phyloP scores from a whole-genome alignment of 73 alveolate species.

The Diophrys appendiculata region DNA sequence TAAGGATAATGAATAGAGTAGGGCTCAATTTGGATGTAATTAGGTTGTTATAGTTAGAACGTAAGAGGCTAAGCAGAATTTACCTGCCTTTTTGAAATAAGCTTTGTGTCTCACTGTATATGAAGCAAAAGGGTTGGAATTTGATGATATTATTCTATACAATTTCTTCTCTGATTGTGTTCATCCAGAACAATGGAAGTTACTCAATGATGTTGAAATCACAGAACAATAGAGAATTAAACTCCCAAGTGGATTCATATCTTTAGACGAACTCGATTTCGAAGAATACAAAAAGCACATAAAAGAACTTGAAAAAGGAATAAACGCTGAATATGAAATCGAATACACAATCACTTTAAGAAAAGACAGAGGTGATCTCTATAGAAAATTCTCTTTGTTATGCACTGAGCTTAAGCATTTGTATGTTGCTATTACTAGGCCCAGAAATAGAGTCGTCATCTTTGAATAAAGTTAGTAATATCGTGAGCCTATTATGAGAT shows the following conservation, averaged over 20 bases:
- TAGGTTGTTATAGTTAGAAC: conserved; percentile 75
- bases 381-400: conserved; percentile 54
- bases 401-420: conserved; percentile 83
- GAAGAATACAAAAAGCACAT: conserved; percentile 30
- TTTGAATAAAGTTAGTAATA: conserved; percentile 61
- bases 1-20: conserved; percentile 9
- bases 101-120: conserved; percentile 78
- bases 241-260: conserved; percentile 1
- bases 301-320: conserved; percentile 22
- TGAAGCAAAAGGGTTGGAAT: conserved; percentile 86
- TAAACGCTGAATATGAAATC: conserved; percentile 19
- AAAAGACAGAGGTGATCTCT: conserved; percentile 33
- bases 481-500: background rate
- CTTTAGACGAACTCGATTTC: conserved; percentile 49
- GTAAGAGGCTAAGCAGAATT: conserved; percentile 63
- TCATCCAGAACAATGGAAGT: conserved; percentile 51
- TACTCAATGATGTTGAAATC: conserved; percentile 35
- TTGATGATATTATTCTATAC: conserved; percentile 80
- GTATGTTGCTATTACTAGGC: conserved; percentile 91
- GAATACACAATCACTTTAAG: background rate
- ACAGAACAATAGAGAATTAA: conserved; percentile 2
- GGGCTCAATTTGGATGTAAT: conserved; percentile 73
- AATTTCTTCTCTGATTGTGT: conserved; percentile 72
- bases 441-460: conserved; percentile 77
- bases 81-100: conserved; percentile 60